Evolutionary conservation across 306 rosid genomes (phyloP), one percentile per base, ranked within the genome.

Genomic region (Arachis stenosperma): DNA sequence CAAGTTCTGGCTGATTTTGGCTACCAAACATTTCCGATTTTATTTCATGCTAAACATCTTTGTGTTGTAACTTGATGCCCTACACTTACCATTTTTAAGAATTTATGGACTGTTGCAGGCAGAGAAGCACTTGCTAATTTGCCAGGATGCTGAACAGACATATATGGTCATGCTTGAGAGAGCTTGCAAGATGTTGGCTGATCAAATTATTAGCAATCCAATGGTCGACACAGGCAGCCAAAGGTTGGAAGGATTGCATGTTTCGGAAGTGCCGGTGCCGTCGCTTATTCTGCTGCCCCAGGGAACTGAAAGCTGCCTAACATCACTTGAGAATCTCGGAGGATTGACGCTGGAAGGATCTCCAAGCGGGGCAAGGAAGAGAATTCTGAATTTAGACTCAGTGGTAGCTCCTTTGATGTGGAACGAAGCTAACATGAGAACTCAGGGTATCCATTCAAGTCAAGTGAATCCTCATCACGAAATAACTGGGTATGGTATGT

Each of bases 141-240:
- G 99, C 69, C 95, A 94, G 85, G 93, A 86, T 65, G 99, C 99
- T 6, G 99, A 94, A 53, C 77, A 81, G 56, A 84, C 90, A 61
- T 94, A 94, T 58, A 91, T 91, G 87, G 88, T 87, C 63, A 91
- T 91, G 96, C 93, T 94, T 61, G 99, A 94, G 85, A 87, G 93
- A 84, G 95, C 99, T 17, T 94, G 99, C 69, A 91, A 90, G 82
- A 89, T 94, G 96, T 91, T 94, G 54, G 99, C 97, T 0, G 92
- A 89, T 75, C 96, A 91, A 56, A 86, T 94, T 65, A 82, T 94
- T 36, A 86, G 88, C 13, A 89, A 90, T 33, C 73, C 89, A 33
- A 77, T 84, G 12, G 69, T 77, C 1, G 90, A 85, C 71, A 63
- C 88, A 3, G 88, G 86, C 42, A 61, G 69, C 79, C 92, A 88